Conservation (phyloP, 2,329 filamentous ascomycete genomes). For the Sphaceloma murrayae region DNA sequence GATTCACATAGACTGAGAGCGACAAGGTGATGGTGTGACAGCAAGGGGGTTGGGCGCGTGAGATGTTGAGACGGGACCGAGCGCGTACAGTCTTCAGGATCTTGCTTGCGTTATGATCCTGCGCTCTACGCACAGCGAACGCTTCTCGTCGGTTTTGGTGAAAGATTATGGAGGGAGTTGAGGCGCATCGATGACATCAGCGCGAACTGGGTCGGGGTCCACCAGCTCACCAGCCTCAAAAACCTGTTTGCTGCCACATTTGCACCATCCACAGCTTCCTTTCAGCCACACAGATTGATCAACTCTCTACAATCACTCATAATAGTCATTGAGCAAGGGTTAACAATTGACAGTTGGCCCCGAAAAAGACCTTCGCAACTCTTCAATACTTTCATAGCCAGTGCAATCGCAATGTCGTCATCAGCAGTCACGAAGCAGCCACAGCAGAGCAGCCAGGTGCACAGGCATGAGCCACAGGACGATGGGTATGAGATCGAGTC, state of each 20-base stretch:
- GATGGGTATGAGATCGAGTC: slow-evolving; percentile 17
- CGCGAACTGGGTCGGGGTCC: background rate
- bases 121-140: too few species aligned
- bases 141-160: too few species aligned
- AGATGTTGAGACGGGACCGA: too few species aligned
- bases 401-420: slow-evolving; percentile 17
- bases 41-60: too few species aligned
- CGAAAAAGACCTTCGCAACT: background rate
- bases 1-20: too few species aligned
- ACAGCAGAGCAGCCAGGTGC: slow-evolving; percentile 14
- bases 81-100: too few species aligned
- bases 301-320: too few species aligned
- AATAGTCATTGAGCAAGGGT: too few species aligned
- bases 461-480: slow-evolving; percentile 19
- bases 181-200: background rate
- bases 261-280: background rate
- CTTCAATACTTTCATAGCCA: background rate
- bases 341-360: background rate
- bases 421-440: slow-evolving; percentile 19
- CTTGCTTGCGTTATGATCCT: too few species aligned
- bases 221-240: background rate
- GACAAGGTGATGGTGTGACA: too few species aligned
- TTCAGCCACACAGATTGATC: background rate
- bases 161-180: too few species aligned
- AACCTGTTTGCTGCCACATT: background rate